phyloP scores from a whole-genome alignment of 768 basidiomycete genomes.

The Pleurotus tuoliensis region DNA sequence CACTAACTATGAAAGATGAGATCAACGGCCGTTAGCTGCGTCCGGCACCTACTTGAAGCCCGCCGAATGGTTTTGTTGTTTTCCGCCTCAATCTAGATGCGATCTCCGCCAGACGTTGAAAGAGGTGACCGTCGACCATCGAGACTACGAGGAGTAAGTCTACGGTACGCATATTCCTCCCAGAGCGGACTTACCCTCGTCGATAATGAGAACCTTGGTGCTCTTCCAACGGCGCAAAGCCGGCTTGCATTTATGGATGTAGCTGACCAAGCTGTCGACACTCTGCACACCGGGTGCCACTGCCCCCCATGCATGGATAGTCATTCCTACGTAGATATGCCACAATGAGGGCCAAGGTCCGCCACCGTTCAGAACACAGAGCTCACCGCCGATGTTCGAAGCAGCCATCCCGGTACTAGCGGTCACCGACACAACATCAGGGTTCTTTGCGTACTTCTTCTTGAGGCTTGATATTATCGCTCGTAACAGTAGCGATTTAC shows the following conservation, averaged over 20 bases:
- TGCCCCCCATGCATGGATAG: conserved; percentile 76
- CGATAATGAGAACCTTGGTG: conserved; percentile 60
- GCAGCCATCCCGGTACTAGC: conserved; percentile 75
- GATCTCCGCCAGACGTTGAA: conserved; percentile 65
- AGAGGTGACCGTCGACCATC: conserved; percentile 74
- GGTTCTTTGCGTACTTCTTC: conserved; percentile 37
- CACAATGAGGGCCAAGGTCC: conserved; percentile 19
- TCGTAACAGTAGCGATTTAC: conserved; percentile 77
- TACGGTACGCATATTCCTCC: conserved; percentile 4
- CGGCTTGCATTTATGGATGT: conserved; percentile 64
- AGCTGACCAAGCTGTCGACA: conserved; percentile 44
- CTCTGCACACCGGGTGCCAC: conserved; percentile 59
- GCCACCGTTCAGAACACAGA: background rate
- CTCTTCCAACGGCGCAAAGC: conserved; percentile 63
- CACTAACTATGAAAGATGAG: conserved; percentile 42
- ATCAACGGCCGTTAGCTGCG: background rate
- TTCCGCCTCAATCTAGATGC: conserved; percentile 50
- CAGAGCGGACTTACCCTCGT: conserved; percentile 41
- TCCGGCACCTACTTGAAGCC: conserved; percentile 53
- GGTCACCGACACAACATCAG: conserved; percentile 67
- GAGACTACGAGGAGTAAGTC: conserved; percentile 50
- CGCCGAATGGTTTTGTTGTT: conserved; percentile 57
- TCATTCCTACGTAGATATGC: conserved; percentile 42
- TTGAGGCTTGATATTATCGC: conserved; percentile 63
- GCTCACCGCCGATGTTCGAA: conserved; percentile 61